Evolutionary conservation across 306 rosid species (phyloP), one percentile per base, ranked within the genome.

Genomic region (Luffa aegyptiaca): DNA sequence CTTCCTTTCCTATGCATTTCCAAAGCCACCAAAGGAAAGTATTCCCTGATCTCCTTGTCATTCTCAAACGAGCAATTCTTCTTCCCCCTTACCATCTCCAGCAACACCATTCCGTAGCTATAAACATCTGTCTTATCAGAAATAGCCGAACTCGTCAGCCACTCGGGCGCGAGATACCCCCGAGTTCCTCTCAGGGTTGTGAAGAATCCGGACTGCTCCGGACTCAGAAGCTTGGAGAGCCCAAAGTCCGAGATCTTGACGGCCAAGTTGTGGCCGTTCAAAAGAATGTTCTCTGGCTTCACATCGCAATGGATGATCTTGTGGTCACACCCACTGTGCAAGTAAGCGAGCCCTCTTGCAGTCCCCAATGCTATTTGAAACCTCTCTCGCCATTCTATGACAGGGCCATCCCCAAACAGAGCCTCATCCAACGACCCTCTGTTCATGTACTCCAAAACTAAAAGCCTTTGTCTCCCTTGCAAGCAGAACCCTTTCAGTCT

Each of bases 181-280:
- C 95, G 92, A 2, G 98, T 94, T 59, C 97, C 97, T 89, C 97
- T 85, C 90, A 94, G 87, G 13, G 98, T 94, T 64, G 98, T 94
- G 82, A 94, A 94, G n/a, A 88, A 80, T 83, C 95, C 90, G 7
- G 97, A 94, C 49, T 90, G 90, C 78, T 92, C 95, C 0, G 97
- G 89, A 51, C 88, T 84, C 31, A 91, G 91, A 71, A 92, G 90
- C 82, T 94, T 94, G 1, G 97, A 92, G 57, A 92, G 95, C 46
- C 98, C 98, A 26, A 94, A 94, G 84, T 94, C 97, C n/a, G 98
- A 91, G 74, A 94, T 90, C 86, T 92, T 94, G 3, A 88, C 95
- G 61, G 84, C 97, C 61, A 90, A 88, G 3, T 80, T 87, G 45
- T 91, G 90, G 2, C 31, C 31, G 31, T 87, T 92, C 85, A 94